Evolutionary conservation across 495 filamentous ascomycete species (phyloP).

Genomic region (Tuber indicum): DNA sequence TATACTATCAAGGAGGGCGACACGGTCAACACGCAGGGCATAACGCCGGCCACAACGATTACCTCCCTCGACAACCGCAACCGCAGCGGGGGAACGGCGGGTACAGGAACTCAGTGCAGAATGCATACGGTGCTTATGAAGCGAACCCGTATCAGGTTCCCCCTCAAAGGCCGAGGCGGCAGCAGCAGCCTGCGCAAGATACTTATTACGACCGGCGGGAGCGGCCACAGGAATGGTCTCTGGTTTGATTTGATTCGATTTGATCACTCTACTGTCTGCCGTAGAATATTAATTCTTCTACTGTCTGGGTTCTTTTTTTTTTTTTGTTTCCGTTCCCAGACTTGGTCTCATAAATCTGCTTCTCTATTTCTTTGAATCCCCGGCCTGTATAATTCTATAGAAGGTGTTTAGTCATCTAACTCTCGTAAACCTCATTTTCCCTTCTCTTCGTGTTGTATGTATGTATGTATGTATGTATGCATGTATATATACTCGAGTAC

Average conservation of each 20-base stretch:
- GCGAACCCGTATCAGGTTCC: constrained; percentile 11
- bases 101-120: constrained; percentile 5
- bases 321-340: background rate
- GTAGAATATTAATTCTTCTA: background rate
- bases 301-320: background rate
- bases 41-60: constrained; percentile 3
- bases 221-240: background rate
- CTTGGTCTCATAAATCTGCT: background rate
- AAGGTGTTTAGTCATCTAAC: background rate
- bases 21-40: background rate
- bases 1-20: constrained; percentile 1
- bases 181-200: constrained; percentile 3
- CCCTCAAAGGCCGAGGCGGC: constrained; percentile 9
- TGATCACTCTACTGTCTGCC: background rate
- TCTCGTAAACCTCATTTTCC: background rate
- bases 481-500: too few relatives aligned
- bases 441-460: background rate
- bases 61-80: constrained; percentile 11
- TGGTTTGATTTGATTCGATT: background rate
- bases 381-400: background rate
- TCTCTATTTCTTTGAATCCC: background rate
- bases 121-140: constrained; percentile 10
- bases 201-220: background rate
- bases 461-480: background rate
- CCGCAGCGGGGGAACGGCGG: constrained; percentile 2